Conservation (phyloP, 225 moss, liverwort and hornwort genomes). For the Bryoerythrophyllum caledonicum region DNA sequence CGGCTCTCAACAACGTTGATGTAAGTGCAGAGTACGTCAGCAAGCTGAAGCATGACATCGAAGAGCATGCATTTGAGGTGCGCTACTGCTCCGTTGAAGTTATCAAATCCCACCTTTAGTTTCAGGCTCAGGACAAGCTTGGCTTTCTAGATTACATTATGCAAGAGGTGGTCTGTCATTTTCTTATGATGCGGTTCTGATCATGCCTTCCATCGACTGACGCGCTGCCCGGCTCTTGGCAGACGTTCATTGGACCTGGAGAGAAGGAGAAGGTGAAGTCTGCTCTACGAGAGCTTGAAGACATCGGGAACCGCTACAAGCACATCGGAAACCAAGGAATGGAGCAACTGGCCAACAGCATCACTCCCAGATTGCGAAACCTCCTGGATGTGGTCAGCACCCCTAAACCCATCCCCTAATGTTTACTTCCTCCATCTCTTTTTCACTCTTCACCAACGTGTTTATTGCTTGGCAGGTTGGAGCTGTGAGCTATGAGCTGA, state of each 20-base stretch:
- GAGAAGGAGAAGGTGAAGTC: slow-evolving; percentile 79
- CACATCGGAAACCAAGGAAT: slow-evolving; percentile 68
- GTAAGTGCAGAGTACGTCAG: slow-evolving; percentile 92
- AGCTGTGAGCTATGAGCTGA: slow-evolving; percentile 68
- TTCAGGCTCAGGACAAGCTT: background rate
- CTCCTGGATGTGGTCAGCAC: slow-evolving; percentile 65
- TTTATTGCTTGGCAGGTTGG: slow-evolving; percentile 39
- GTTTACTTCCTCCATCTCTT: background rate
- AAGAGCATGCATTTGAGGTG: slow-evolving; percentile 78
- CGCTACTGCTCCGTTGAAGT: background rate
- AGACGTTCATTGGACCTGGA: slow-evolving; percentile 60
- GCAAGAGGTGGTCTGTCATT: background rate
- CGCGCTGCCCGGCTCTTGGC: slow-evolving; percentile 12
- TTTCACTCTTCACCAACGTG: background rate
- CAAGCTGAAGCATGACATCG: slow-evolving; percentile 94
- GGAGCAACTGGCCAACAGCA: slow-evolving; percentile 80
- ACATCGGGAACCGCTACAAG: slow-evolving; percentile 68
- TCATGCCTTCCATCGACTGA: background rate
- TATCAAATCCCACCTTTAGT: background rate
- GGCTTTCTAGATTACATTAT: background rate
- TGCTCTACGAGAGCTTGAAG: slow-evolving; percentile 64
- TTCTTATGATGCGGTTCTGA: background rate
- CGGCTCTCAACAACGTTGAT: slow-evolving; percentile 91
- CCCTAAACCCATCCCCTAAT: too few species aligned
- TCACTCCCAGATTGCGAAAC: slow-evolving; percentile 69